Conservation (phyloP, 306 rosid species). For the Cicer pinnatifidum region DNA sequence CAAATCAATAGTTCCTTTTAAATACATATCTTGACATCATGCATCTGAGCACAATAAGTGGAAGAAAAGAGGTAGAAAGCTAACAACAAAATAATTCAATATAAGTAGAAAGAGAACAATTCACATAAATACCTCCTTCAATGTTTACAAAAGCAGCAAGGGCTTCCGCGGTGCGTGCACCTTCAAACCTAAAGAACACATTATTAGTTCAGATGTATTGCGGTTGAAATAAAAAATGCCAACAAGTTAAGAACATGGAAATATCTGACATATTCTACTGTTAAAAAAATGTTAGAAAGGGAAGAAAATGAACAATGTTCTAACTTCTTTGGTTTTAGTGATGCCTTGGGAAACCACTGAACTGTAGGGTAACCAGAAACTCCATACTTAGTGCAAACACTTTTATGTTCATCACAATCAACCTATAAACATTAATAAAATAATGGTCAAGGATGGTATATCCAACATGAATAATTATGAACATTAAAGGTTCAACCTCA, state of each 20-base stretch:
- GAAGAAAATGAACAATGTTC: constrained; percentile 32
- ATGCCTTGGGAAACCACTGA: constrained; percentile 84
- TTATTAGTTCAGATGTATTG: constrained; percentile 33
- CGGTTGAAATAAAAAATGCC: background rate
- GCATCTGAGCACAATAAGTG: background rate
- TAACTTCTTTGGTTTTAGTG: constrained; percentile 80
- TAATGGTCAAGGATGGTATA: background rate
- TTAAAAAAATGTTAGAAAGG: background rate
- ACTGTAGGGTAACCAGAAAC: constrained; percentile 91
- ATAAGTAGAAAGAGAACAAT: background rate
- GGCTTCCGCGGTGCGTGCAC: constrained; percentile 78
- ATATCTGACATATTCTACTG: constrained; percentile 7
- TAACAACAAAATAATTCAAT: constrained; percentile 24
- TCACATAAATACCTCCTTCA: constrained; percentile 65
- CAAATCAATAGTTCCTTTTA: background rate
- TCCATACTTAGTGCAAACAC: constrained; percentile 71
- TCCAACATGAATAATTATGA: background rate
- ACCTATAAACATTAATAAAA: constrained; percentile 51
- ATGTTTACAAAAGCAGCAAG: constrained; percentile 73
- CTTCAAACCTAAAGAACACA: constrained; percentile 66
- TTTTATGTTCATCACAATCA: constrained; percentile 91
- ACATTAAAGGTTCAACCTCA: constrained; percentile 13
- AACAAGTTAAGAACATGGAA: constrained; percentile 7
- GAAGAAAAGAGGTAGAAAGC: background rate
- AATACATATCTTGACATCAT: constrained; percentile 3